Conservation (phyloP, 306 rosid genomes). For the Trifolium subterraneum region DNA sequence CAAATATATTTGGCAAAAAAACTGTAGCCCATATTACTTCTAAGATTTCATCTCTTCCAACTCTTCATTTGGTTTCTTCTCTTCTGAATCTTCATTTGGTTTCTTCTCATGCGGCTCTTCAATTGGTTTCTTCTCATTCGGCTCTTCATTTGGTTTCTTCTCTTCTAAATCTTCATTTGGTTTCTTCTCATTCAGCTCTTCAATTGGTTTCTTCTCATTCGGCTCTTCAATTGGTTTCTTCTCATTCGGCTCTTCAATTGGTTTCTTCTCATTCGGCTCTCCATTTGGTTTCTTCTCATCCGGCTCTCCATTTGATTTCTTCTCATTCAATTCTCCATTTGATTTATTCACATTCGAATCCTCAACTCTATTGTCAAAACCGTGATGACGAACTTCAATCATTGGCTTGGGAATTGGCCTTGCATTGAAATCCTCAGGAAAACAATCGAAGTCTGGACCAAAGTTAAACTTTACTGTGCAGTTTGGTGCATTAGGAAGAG, state of each 20-base stretch:
- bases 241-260: neutral
- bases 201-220: neutral
- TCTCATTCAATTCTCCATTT: slow-evolving; percentile 49
- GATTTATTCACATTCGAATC: slow-evolving; percentile 70
- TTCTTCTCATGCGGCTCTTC: neutral
- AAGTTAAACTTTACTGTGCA: slow-evolving; percentile 94
- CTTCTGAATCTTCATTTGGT: neutral
- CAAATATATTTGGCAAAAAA: slow-evolving; percentile 31
- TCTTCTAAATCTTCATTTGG: neutral
- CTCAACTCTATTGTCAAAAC: slow-evolving; percentile 71
- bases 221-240: neutral
- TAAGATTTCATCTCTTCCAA: neutral
- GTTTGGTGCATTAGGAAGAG: slow-evolving; percentile 88
- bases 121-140: neutral
- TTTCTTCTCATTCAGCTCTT: neutral
- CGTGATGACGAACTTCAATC: slow-evolving; percentile 85
- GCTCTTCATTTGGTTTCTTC: neutral
- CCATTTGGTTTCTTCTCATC: neutral
- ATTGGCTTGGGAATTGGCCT: slow-evolving; percentile 79
- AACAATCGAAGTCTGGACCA: slow-evolving; percentile 84
- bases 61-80: neutral
- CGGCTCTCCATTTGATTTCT: slow-evolving; percentile 42
- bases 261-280: neutral
- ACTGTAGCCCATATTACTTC: slow-evolving; percentile 35
- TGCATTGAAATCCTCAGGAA: slow-evolving; percentile 69